Conservation (phyloP, 768 basidiomycete genomes). For the Macrolepiota fuliginosa region DNA sequence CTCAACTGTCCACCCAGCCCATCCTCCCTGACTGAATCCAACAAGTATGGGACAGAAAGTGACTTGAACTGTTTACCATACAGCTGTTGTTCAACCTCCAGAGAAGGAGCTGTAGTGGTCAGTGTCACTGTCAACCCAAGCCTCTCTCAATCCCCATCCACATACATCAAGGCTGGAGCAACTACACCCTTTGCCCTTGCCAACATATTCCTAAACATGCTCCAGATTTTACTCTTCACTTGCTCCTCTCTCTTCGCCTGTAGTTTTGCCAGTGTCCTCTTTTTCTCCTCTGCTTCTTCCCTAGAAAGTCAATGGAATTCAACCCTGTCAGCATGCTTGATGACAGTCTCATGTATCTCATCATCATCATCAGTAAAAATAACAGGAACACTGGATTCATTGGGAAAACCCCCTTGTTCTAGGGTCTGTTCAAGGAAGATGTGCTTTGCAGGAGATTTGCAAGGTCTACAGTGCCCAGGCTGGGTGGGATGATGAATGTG, state of each 20-base stretch:
- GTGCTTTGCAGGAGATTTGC: too few relatives aligned
- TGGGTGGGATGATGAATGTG: not conserved
- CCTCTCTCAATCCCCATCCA: slow-evolving; percentile 4
- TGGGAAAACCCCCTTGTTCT: slow-evolving; percentile 44
- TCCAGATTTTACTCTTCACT: slow-evolving; percentile 27
- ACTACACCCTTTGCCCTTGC: too few relatives aligned
- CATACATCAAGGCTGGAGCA: too few relatives aligned
- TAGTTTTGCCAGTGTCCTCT: slow-evolving; percentile 22
- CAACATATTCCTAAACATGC: slow-evolving; percentile 33
- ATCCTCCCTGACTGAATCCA: slow-evolving; percentile 3
- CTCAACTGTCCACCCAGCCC: too few relatives aligned
- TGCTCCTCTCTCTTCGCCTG: slow-evolving; percentile 26
- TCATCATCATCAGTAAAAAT: slow-evolving; percentile 14
- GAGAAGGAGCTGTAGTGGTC: not conserved
- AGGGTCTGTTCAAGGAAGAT: slow-evolving; percentile 56
- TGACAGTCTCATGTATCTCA: slow-evolving; percentile 17
- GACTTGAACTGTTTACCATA: too few relatives aligned
- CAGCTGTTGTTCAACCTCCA: not conserved
- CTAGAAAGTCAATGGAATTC: slow-evolving; percentile 13
- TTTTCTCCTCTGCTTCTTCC: slow-evolving; percentile 24
- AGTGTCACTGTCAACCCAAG: not conserved
- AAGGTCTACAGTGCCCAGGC: too few relatives aligned
- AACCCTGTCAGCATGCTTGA: slow-evolving; percentile 17
- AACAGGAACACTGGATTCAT: too few relatives aligned
- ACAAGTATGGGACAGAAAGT: slow-evolving; percentile 8